Base-by-base conservation (phyloP, 169 alveolate genomes). In the Cryptosporidium sp. region DNA sequence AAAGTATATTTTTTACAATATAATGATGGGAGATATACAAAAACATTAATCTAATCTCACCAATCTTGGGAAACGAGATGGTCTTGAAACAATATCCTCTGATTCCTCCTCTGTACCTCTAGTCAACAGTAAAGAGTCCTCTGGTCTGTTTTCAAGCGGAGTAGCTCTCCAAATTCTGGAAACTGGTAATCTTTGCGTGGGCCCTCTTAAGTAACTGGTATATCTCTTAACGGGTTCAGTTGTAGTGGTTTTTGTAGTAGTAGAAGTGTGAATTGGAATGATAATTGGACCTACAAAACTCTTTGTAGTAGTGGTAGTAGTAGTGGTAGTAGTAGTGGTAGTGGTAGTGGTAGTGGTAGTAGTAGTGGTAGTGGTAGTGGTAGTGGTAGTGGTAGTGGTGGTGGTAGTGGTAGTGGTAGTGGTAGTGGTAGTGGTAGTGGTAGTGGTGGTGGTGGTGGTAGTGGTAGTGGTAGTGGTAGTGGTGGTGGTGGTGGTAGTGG, bases 11-110 rank as follows among this genome's bases (percentile, higher is more conserved):
- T 26, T 9, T n/a, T 56, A 56, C 67, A 26, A 56, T 56, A 56
- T 56, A 56, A 23, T 26, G 37, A 56, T 56, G 26, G 0, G 35
- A 5, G 0, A 21, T 26, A 3, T 56, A 6, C 67, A 26, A 9
- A 56, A 56, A 14, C 12, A 16, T 56, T 56, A 7, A 8, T 26
- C 21, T 6, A 31, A 0, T 23, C 86, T 73, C 10, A 73, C 61
- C 23, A 73, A 56, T 73, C 58, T 51, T 26, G 86, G 86, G 33
- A 53, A 21, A 9, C 51, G 86, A 3, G 72, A 10, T 16, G 86
- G 86, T 37, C 86, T 73, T 4, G 3, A 4, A 3, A n/a, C 6
- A 37, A 29, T 33, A 7, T 3, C 23, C 1, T 2, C 18, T 16
- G 21, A 56, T n/a, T 12, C 67, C 21, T 26, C 26, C 26, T 26